Conservation (phyloP, 2,329 filamentous ascomycete species). For the Paraphoma chrysanthemicola region DNA sequence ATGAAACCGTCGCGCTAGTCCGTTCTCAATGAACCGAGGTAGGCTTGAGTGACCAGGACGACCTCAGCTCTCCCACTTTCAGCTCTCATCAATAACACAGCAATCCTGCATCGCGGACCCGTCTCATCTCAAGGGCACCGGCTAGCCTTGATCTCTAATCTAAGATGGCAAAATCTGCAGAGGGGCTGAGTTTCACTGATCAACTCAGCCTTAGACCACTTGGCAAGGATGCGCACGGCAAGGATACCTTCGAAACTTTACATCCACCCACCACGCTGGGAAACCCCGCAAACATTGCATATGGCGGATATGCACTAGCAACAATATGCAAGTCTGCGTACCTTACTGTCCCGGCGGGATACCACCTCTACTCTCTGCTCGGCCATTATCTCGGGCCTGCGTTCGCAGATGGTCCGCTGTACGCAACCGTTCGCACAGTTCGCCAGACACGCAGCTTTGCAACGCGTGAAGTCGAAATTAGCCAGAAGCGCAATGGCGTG, state of each 20-base stretch:
- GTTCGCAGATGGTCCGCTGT: constrained; percentile 48
- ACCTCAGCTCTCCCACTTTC: no score
- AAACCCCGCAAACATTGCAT: constrained; percentile 49
- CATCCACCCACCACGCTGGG: constrained; percentile 48
- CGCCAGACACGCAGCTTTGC: constrained; percentile 58
- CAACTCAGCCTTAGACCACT: constrained; percentile 18
- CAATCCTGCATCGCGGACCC: not conserved
- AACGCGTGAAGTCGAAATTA: constrained; percentile 56
- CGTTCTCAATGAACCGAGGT: not conserved
- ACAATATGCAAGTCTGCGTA: constrained; percentile 53
- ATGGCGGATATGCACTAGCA: constrained; percentile 55
- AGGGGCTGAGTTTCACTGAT: constrained; percentile 16
- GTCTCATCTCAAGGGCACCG: not conserved
- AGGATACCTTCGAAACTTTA: constrained; percentile 17
- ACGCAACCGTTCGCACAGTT: constrained; percentile 45
- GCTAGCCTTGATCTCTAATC: not conserved
- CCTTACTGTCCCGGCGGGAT: constrained; percentile 44
- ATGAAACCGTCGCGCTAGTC: no score
- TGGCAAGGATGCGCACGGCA: constrained; percentile 1
- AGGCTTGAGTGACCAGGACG: not conserved
- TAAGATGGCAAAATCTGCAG: constrained; percentile 4
- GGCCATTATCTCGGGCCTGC: constrained; percentile 59
- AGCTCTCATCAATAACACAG: not conserved
- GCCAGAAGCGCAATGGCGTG: constrained; percentile 48
- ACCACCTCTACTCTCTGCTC: constrained; percentile 55